A percentile compares a stretch with the other conserved stretches of the same genome.
Evolutionary conservation across 1,284 basidiomycete species (phyloP).

Genomic region (Malassezia slooffiae): DNA sequence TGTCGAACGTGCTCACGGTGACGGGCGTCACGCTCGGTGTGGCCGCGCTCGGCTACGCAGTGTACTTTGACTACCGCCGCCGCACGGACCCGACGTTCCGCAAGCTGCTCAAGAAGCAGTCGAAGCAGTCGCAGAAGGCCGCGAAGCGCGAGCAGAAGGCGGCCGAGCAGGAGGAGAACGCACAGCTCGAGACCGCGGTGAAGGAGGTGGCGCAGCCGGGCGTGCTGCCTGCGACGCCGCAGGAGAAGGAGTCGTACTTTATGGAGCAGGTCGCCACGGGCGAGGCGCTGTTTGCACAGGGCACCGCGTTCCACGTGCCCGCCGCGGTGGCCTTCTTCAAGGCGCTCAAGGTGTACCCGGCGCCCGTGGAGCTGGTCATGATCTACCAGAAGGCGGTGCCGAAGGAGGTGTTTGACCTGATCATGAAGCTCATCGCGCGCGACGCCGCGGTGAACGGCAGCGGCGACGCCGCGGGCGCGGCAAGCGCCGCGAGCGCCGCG

Average conservation of each 20-base stretch:
- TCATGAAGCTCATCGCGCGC: constrained; percentile 76
- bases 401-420: constrained; percentile 71
- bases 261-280: constrained; percentile 77
- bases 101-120: constrained; percentile 69
- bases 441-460: constrained; percentile 61
- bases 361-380: constrained; percentile 66
- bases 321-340: constrained; percentile 85
- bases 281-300: constrained; percentile 69
- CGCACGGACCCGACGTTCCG: constrained; percentile 79
- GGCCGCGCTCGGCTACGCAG: constrained; percentile 37
- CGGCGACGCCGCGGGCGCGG: constrained; percentile 1
- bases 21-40: constrained; percentile 17
- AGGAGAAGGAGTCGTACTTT: constrained; percentile 58
- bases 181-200: constrained; percentile 29
- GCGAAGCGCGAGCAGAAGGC: constrained; percentile 48
- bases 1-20: constrained; percentile 7
- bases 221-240: constrained; percentile 54
- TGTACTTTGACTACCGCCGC: constrained; percentile 88
- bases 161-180: constrained; percentile 22
- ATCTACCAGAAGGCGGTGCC: constrained; percentile 86
- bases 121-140: constrained; percentile 54
- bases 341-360: constrained; percentile 85
- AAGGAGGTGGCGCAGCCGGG: constrained; percentile 24
- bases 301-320: constrained; percentile 51
- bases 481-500: constrained; percentile 40